Evolutionary conservation across 805 yeast genomes (phyloP), one percentile per base, ranked within the genome.

Genomic region (Saitoella complicata): DNA sequence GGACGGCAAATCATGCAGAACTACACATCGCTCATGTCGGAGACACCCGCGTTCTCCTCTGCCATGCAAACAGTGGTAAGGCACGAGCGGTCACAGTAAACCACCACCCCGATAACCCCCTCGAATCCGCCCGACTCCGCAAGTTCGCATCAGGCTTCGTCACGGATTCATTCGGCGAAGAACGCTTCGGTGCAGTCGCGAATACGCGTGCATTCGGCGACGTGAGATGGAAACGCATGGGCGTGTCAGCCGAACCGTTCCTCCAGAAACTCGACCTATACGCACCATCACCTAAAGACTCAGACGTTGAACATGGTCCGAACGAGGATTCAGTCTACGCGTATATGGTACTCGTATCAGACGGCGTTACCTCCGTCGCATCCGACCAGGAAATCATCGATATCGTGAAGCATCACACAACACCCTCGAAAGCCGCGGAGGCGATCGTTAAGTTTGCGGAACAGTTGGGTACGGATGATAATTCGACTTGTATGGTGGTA

Each of bases 161-260:
- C 56, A 76, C 81, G 5, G 97, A 88, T 58, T 80, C 95, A 3
- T 88, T 87, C 65, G 98, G 98, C 5, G 94, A 86, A 55, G 84
- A 81, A 56, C 59, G 97, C 46, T 87, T 78, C 54, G 73, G 81
- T 35, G 72, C 76, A 50, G 79, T 77, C 57, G 95, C 96, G 21
- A 91, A 91, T 56, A 91, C 98, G 1, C 70, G 98, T 51, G 71
- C 95, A 1, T 91, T 91, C 69, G 98, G 98, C 37, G 98, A 91
- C 62, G 55, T 78, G 10, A 66, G 70, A 30, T 94, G 77, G 44
- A 91, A 91, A 60, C 69, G 78, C 35, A 73, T 76, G 58, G 98
- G 98, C 0, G 76, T 91, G 1, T 70, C 87, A 0, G 84, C 95
- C 9, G 97, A 91, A 63, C 98, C 98, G 0, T 96, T 91, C 49